These are phyloP conservation scores for Hygrocybe punicea DNA, from an alignment of 768 basidiomycete genomes.

Conservation along the genomic window DNA sequence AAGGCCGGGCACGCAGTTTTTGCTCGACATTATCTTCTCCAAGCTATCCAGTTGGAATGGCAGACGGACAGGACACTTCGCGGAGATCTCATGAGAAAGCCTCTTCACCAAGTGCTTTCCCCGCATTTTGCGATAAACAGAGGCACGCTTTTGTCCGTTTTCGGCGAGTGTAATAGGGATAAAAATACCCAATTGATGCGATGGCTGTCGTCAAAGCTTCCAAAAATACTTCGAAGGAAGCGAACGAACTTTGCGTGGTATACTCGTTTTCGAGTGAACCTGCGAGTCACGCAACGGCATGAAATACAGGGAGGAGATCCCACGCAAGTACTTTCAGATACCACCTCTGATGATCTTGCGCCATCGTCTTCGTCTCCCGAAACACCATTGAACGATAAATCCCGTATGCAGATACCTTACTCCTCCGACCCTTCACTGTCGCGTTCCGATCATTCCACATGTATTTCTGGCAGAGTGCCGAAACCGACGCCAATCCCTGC, in stretches of 20 bases:
- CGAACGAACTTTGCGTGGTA: slow-evolving; percentile 45
- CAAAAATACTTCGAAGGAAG: slow-evolving; percentile 48
- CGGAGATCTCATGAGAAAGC: slow-evolving; percentile 33
- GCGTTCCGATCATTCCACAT: not conserved
- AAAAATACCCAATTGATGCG: slow-evolving; percentile 58
- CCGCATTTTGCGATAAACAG: slow-evolving; percentile 57
- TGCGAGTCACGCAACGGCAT: slow-evolving; percentile 1
- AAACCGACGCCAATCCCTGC: slow-evolving; percentile 1
- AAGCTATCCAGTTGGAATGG: slow-evolving; percentile 50
- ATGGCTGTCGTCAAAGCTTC: slow-evolving; percentile 53
- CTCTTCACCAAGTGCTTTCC: slow-evolving; percentile 38
- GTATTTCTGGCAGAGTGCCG: not conserved
- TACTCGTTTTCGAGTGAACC: slow-evolving; percentile 26
- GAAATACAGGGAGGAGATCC: not conserved
- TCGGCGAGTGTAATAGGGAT: slow-evolving; percentile 55
- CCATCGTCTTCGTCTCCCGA: not conserved
- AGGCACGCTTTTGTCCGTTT: slow-evolving; percentile 52
- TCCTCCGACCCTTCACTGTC: not conserved
- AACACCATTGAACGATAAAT: not conserved
- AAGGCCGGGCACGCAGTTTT: slow-evolving; percentile 46
- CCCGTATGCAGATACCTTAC: not conserved
- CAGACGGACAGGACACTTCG: slow-evolving; percentile 27
- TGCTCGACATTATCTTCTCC: slow-evolving; percentile 62
- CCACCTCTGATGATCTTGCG: too few relatives aligned
- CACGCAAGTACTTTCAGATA: not conserved